Evolutionary conservation across 352 stramenopile species (phyloP), one percentile per base, ranked within the genome.

Genomic region (Phytophthora vignae): DNA sequence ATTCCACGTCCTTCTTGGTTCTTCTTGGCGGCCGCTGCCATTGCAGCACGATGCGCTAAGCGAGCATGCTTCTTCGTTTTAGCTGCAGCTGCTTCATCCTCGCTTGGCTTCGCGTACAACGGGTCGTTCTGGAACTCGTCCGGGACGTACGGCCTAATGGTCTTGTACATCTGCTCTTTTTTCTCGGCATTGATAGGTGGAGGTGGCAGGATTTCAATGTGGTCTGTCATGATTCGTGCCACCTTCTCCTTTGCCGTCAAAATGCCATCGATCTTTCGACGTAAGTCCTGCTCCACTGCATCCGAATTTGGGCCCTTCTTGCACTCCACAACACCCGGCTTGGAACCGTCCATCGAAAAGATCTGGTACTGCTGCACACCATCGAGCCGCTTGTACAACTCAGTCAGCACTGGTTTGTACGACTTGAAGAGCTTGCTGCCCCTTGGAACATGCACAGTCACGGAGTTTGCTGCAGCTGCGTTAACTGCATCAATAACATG

Each of bases 161-260:
- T 56, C 1, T 65, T 29, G 29, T 67, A 61, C 42, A 76, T 68
- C 4, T 46, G 14, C 22, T 50, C 10, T 7, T 11, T 31, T 7
- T 76, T 76, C 27, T 76, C 69, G 3, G 50, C 40, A n/a, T 76
- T 76, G 6, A 19, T 21, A 33, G 52, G 14, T 1, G 62, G 58
- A 1, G 56, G 57, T 11, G 57, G 52, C 11, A 73, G 17, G 6
- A 21, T 21, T 48, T 67, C 19, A 15, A 63, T 19, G 27, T 60
- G 19, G 33, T 55, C 50, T 5, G 21, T 54, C 21, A 67, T 44
- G n/a, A 64, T 55, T 17, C 14, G 10, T 9, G 4, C 6, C 10
- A 55, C 25, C 22, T 55, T 46, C 42, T 25, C 27, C 21, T 64
- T 33, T 17, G 21, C 9, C 11, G 48, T 52, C 15, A 27, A 52